These are phyloP conservation scores for Rhytidhysteron rufulum DNA, from an alignment of 2,329 filamentous ascomycete species.

Conservation along the genomic window DNA sequence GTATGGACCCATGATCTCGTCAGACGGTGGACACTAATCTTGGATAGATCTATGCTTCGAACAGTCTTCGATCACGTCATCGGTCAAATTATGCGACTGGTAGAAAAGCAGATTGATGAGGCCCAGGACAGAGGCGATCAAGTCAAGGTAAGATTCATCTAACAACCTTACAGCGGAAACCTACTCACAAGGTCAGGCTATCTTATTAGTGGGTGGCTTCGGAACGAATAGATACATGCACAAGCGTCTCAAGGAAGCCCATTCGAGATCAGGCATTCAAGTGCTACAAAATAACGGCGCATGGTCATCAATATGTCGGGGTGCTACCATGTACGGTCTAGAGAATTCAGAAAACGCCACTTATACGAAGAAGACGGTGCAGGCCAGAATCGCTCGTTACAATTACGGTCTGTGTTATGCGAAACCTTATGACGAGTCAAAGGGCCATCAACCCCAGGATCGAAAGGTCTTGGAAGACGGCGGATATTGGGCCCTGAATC, in stretches of 20 bases:
- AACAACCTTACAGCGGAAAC: not conserved
- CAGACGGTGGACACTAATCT: not conserved
- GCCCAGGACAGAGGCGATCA: constrained; percentile 5
- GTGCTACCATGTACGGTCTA: constrained; percentile 10
- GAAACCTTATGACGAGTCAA: not conserved
- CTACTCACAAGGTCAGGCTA: no score
- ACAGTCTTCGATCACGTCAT: constrained; percentile 12
- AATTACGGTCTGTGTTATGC: constrained; percentile 14
- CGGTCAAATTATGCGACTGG: constrained; percentile 9
- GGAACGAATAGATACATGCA: constrained; percentile 21
- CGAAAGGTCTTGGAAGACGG: constrained; percentile 1
- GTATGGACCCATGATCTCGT: constrained; percentile 2
- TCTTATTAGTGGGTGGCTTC: constrained; percentile 27
- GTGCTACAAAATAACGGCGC: constrained; percentile 6
- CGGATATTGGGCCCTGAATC: constrained; percentile 1
- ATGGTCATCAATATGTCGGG: constrained; percentile 11
- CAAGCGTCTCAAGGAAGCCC: constrained; percentile 9
- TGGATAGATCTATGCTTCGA: constrained; percentile 6
- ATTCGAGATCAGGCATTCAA: constrained; percentile 3
- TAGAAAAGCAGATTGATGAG: constrained; percentile 13
- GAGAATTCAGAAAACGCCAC: constrained; percentile 3
- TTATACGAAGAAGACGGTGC: constrained; percentile 1
- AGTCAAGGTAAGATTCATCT: constrained; percentile 4
- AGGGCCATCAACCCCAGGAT: constrained; percentile 12
- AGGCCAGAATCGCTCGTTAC: constrained; percentile 15